phyloP scores from a whole-genome alignment of 768 basidiomycete species.

The Cystobasidium tubakii region DNA sequence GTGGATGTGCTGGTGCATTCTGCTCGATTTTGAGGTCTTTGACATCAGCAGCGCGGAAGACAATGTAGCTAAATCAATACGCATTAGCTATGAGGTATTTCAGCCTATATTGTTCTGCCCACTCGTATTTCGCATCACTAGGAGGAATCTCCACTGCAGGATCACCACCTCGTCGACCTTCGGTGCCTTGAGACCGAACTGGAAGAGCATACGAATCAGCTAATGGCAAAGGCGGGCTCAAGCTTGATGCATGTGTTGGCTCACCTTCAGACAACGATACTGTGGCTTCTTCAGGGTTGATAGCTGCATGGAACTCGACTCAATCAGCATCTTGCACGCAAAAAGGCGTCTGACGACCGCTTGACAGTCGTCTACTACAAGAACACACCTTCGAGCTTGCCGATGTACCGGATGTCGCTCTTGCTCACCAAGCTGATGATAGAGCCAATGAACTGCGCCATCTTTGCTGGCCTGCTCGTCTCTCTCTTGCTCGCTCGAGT shows the following conservation, averaged over 20 bases:
- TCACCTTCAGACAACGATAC: conserved; percentile 44
- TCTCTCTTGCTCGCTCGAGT: not conserved
- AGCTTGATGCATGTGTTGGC: not conserved
- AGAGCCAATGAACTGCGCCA: conserved; percentile 28
- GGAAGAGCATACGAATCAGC: not conserved
- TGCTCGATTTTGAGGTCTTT: conserved; percentile 49
- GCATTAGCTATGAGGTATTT: not conserved
- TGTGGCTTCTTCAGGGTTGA: conserved; percentile 44
- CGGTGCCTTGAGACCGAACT: conserved; percentile 46
- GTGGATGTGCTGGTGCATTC: conserved; percentile 38
- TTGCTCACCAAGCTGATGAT: conserved; percentile 28
- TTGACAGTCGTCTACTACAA: not conserved
- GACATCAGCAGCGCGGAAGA: conserved; percentile 47
- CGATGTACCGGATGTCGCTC: conserved; percentile 34
- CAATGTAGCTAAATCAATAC: conserved; percentile 40
- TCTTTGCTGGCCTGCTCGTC: not conserved
- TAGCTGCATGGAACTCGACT: conserved; percentile 41
- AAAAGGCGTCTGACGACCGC: not conserved
- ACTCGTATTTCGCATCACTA: conserved; percentile 45
- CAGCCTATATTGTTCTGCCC: not conserved
- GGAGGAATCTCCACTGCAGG: conserved; percentile 42
- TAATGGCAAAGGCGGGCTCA: not conserved
- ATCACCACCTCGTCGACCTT: conserved; percentile 42
- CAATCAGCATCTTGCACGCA: conserved; percentile 39
- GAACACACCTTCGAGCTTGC: conserved; percentile 21